Evolutionary conservation across 1,284 basidiomycete species (phyloP), one percentile per base, ranked within the genome.

Genomic region (Ganoderma meredithae): DNA sequence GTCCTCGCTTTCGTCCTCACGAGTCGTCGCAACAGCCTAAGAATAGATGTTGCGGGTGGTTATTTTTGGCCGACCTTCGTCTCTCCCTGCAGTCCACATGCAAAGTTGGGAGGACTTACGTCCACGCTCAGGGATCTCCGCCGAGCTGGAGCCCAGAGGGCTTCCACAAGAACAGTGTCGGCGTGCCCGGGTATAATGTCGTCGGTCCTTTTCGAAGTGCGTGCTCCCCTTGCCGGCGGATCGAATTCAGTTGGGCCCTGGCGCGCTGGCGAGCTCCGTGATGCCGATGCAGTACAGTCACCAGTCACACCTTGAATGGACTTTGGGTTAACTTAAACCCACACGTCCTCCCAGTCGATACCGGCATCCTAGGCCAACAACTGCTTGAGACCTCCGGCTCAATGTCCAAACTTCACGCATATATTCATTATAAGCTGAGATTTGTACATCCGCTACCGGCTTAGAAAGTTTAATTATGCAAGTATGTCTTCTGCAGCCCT

Each of bases 61-160:
- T 55, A 55, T 55, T 55, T 55, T 55, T 31, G 52, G 52, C 17
- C 52, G 52, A 10, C 25, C 7, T 55, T 31, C 52, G 52, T 55
- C 52, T 55, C 52, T 3, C 15, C 15, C 15, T 22, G 17, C 27
- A 33, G 17, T 55, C 27, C 27, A 53, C 49, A 17, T 55, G 52
- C 31, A 15, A 31, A 55, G 2, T 31, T 55, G 3, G 31, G 31
- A 15, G n/a, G 15, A 31, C 12, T 25, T 19, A 13, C 52, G 27
- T 17, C 5, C 52, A 33, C 52, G 31, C 25, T 33, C 52, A 55
- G 27, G 52, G 52, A 55, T 55, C 52, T 55, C 52, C 52, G 52
- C 52, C 52, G 52, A 49, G 47, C 47, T 49, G 22, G 4, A 49
- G 22, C 10, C 47, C 47, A 10, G 12, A 33, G 52, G 15, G 36